Percentiles rank a stretch among this genome's conserved stretches.
Conservation (phyloP, 352 stramenopile genomes). For the Phytophthora fragariaefolia region DNA sequence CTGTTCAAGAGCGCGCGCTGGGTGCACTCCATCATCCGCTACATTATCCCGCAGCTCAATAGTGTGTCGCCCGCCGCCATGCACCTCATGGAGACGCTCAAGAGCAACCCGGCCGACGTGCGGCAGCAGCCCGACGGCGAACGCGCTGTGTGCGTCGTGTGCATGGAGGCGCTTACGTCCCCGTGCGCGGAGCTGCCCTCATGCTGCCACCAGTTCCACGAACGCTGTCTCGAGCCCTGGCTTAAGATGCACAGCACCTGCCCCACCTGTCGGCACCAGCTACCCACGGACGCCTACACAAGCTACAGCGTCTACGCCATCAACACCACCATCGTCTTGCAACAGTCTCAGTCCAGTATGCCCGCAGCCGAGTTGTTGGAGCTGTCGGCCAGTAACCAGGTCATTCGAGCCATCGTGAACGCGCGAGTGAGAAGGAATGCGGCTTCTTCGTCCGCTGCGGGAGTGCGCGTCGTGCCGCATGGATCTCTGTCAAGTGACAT, state of each 20-base stretch:
- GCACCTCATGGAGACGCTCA: conserved; percentile 67
- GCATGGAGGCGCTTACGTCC: conserved; percentile 75
- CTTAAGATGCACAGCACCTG: conserved; percentile 89
- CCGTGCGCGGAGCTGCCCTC: conserved; percentile 66
- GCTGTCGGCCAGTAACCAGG: conserved; percentile 83
- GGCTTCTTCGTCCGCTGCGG: conserved; percentile 12
- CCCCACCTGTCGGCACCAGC: conserved; percentile 79
- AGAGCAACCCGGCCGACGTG: conserved; percentile 41
- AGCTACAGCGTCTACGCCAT: conserved; percentile 92
- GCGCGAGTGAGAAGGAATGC: conserved; percentile 76
- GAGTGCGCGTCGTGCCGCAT: conserved; percentile 10
- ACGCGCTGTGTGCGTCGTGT: conserved; percentile 71
- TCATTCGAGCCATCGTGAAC: conserved; percentile 89
- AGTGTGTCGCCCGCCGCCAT: conserved; percentile 76
- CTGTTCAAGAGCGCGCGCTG: conserved; percentile 91
- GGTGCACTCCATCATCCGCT: conserved; percentile 91
- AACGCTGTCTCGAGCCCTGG: conserved; percentile 84
- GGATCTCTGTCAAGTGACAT: conserved; percentile 45
- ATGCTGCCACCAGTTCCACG: conserved; percentile 87
- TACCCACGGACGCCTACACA: conserved; percentile 82
- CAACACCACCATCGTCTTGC: conserved; percentile 91
- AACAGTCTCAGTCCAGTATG: conserved; percentile 84
- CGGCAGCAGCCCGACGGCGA: conserved; percentile 34
- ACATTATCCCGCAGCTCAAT: conserved; percentile 91
- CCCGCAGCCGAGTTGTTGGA: conserved; percentile 79